A percentile compares a stretch with the other conserved stretches of the same genome.
Evolutionary conservation across 2,329 filamentous ascomycete genomes (phyloP).

Genomic region (Colletotrichum paranaense): DNA sequence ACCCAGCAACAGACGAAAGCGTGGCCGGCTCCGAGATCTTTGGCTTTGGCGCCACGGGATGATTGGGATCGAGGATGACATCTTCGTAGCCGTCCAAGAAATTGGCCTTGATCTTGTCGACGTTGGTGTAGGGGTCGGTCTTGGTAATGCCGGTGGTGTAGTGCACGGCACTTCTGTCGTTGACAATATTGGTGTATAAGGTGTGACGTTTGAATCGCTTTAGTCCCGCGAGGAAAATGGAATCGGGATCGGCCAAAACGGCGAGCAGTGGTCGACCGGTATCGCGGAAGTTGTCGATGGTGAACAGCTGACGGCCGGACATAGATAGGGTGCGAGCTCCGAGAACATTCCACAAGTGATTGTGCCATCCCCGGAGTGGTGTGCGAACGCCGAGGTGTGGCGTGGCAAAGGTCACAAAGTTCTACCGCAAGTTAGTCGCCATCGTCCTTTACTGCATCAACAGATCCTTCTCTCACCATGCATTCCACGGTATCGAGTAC

Average conservation of each 20-base stretch:
- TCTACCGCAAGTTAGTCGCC: constrained; percentile 57
- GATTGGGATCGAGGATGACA: constrained; percentile 77
- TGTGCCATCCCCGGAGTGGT: constrained; percentile 73
- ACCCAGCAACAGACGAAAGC: constrained; percentile 46
- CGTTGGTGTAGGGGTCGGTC: constrained; percentile 80
- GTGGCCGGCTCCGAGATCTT: constrained; percentile 42
- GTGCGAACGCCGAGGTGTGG: constrained; percentile 83
- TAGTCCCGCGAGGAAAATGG: constrained; percentile 86
- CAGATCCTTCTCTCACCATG: constrained; percentile 62
- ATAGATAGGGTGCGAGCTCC: constrained; percentile 84
- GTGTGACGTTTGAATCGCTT: constrained; percentile 80
- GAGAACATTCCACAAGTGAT: constrained; percentile 83
- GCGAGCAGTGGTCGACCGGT: constrained; percentile 84
- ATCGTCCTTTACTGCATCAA: not conserved
- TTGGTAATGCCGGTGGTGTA: constrained; percentile 85
- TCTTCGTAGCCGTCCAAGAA: constrained; percentile 80
- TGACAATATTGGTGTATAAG: constrained; percentile 87
- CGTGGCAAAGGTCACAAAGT: constrained; percentile 93
- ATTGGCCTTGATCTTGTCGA: constrained; percentile 76
- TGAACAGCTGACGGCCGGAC: constrained; percentile 89
- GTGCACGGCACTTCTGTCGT: constrained; percentile 84
- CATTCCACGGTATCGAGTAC: constrained; percentile 84
- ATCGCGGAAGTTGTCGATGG: constrained; percentile 85
- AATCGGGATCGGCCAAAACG: constrained; percentile 83
- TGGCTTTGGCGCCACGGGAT: constrained; percentile 67